These are phyloP conservation scores for Cardamine occulta DNA, from an alignment of 345 rosid genomes.

Conservation along the genomic window DNA sequence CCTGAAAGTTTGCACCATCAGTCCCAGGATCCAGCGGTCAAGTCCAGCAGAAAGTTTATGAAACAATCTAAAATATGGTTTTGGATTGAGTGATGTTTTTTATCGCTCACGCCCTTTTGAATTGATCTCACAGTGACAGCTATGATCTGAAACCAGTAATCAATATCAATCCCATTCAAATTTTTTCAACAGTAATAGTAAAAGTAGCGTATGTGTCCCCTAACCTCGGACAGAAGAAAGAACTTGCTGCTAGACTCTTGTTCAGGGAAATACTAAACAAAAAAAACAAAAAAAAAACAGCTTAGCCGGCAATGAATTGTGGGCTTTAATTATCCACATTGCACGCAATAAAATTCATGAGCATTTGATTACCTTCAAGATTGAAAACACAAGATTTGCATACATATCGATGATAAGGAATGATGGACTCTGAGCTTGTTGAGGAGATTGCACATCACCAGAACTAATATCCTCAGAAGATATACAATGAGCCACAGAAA, in stretches of 20 bases:
- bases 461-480: background rate
- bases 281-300: conserved; percentile 9
- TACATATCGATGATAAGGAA: background rate
- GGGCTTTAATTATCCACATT: background rate
- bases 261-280: conserved; percentile 54
- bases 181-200: background rate
- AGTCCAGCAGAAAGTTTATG: conserved; percentile 68
- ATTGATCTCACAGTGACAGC: conserved; percentile 63
- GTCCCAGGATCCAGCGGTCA: conserved; percentile 54
- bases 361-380: conserved; percentile 55
- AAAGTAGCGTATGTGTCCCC: conserved; percentile 3
- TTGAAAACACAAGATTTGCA: background rate
- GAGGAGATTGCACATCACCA: background rate
- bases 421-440: background rate
- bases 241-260: conserved; percentile 61
- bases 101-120: conserved; percentile 72
- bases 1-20: conserved; percentile 72
- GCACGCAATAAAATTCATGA: conserved; percentile 38
- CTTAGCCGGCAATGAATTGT: conserved; percentile 45
- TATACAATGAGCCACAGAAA: background rate
- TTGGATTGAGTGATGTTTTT: conserved; percentile 66
- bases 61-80: conserved; percentile 83
- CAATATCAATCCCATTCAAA: conserved; percentile 5
- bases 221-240: conserved; percentile 70
- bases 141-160: conserved; percentile 54